A percentile compares a stretch with the other conserved stretches of the same genome.
Evolutionary conservation across 1,284 basidiomycete genomes (phyloP).

Genomic region (Ganoderma sp.): DNA sequence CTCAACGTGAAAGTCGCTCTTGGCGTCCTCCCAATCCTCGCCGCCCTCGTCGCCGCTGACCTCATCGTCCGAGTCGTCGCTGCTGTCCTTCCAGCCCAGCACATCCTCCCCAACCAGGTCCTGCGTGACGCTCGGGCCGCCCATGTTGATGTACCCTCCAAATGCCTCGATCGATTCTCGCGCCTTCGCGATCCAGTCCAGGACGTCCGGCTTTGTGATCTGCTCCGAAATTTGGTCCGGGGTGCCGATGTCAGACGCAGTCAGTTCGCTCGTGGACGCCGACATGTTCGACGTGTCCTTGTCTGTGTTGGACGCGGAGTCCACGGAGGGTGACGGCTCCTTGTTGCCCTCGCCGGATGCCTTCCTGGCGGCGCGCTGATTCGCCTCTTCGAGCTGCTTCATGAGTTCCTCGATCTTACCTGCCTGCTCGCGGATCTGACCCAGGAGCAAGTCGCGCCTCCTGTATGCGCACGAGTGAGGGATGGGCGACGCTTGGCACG

Average conservation of each 20-base stretch:
- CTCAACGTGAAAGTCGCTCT: constrained; percentile 31
- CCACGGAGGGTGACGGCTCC: constrained; percentile 28
- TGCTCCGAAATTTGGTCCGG: constrained; percentile 23
- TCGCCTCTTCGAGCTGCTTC: constrained; percentile 59
- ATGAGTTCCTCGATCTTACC: constrained; percentile 71
- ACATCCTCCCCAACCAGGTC: constrained; percentile 52
- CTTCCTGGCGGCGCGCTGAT: constrained; percentile 35
- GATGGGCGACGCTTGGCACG: neutral
- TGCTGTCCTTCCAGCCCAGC: constrained; percentile 31
- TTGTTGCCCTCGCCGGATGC: constrained; percentile 16
- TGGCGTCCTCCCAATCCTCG: constrained; percentile 25
- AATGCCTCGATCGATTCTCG: constrained; percentile 69
- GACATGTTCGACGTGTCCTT: constrained; percentile 28
- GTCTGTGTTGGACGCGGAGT: constrained; percentile 29
- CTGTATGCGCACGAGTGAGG: constrained; percentile 36
- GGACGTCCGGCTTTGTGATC: constrained; percentile 50
- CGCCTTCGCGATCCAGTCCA: constrained; percentile 76
- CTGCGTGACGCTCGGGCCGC: constrained; percentile 57
- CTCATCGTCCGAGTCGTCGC: constrained; percentile 22
- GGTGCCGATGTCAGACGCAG: constrained; percentile 35
- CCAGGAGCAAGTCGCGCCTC: constrained; percentile 78
- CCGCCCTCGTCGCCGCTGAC: constrained; percentile 27
- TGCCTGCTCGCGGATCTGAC: constrained; percentile 74
- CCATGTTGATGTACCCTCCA: constrained; percentile 65
- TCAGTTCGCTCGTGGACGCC: constrained; percentile 25